Percentiles rank a stretch among this genome's conserved stretches.
Evolutionary conservation across 1,284 basidiomycete species (phyloP).

Genomic region (Austroboletus niveus): DNA sequence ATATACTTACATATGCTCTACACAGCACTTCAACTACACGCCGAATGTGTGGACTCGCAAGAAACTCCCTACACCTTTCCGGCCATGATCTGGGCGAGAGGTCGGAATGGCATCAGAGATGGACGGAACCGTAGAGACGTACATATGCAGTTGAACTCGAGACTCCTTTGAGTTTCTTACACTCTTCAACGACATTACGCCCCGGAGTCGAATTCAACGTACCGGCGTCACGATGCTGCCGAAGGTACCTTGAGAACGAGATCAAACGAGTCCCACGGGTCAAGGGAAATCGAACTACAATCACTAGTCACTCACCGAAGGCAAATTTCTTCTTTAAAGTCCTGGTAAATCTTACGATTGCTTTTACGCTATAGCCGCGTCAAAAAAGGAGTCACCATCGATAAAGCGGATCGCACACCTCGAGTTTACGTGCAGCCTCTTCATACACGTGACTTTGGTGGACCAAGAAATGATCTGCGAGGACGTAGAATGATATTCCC

Average conservation of each 20-base stretch:
- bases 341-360: conserved; percentile 74
- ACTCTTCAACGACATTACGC: conserved; percentile 58
- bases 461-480: conserved; percentile 82
- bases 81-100: conserved; percentile 15
- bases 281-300: too few species aligned
- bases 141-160: conserved; percentile 29
- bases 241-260: conserved; percentile 45
- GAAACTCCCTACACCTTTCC: conserved; percentile 19
- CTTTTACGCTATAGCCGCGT: conserved; percentile 53
- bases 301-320: conserved; percentile 45
- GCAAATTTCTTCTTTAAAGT: conserved; percentile 75
- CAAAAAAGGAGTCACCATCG: not conserved
- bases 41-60: not conserved
- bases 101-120: not conserved
- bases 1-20: not conserved
- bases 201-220: conserved; percentile 48
- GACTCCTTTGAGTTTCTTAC: conserved; percentile 61
- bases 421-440: conserved; percentile 63
- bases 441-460: conserved; percentile 84
- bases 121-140: conserved; percentile 1
- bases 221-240: conserved; percentile 49
- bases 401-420: conserved; percentile 43
- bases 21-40: too few species aligned
- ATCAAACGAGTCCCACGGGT: not conserved
- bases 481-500: conserved; percentile 74